Conservation (phyloP, 306 rosid species). For the Gynostemma pentaphyllum region DNA sequence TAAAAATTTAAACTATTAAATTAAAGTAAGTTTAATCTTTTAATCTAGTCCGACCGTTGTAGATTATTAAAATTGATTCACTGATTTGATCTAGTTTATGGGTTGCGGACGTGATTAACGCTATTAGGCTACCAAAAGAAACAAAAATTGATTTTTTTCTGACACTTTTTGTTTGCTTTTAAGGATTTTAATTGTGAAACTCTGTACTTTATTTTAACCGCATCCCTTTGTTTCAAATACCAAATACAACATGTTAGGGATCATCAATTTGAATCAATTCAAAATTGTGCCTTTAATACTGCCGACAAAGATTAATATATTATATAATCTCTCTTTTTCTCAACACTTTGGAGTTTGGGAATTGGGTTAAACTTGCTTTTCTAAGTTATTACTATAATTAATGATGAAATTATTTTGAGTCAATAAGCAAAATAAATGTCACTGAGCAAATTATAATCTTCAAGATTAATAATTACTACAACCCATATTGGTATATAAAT, state of each 20-base stretch:
- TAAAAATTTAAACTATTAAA: no score
- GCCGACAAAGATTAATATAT: constrained; percentile 7
- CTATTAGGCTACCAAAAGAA: background rate
- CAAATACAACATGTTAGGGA: background rate
- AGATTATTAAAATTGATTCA: no score
- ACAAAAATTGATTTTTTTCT: background rate
- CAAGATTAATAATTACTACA: constrained; percentile 4
- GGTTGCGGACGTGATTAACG: background rate
- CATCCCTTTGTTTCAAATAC: background rate
- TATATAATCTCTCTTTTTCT: background rate
- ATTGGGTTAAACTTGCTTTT: constrained; percentile 6
- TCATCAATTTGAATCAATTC: background rate
- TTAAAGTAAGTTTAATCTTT: no score
- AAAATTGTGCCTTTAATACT: constrained; percentile 5
- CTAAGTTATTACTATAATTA: constrained; percentile 4
- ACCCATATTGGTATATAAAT: constrained; percentile 7
- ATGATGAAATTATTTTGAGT: constrained; percentile 11
- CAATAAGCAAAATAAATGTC: constrained; percentile 7
- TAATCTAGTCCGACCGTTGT: no score
- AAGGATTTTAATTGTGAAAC: no score
- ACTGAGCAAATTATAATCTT: background rate
- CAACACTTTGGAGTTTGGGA: background rate
- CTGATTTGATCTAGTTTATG: background rate
- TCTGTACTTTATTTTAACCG: background rate
- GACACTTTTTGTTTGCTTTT: no score